Base-by-base conservation (phyloP, 805 yeast genomes). In the Saccharomyces mikatae region DNA sequence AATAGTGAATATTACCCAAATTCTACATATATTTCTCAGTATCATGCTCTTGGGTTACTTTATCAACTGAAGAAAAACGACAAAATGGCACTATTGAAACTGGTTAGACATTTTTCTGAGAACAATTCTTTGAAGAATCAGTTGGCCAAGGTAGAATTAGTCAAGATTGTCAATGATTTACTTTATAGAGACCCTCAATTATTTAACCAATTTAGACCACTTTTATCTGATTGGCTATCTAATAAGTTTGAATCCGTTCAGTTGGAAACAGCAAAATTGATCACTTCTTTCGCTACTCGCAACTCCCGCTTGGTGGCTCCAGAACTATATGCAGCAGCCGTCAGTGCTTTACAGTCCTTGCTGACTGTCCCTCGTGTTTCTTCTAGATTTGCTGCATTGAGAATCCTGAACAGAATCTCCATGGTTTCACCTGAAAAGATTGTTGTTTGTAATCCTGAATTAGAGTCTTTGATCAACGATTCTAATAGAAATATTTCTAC, bases 401-500 rank as follows among this genome's bases (percentile, higher is more conserved):
- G 99, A 74, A 80, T 90, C 57, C 80, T 94, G 65, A 91, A 90
- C 76, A 84, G 84, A 66, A 81, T 88, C 62, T 92, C 98, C 3
- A 77, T 86, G 79, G 80, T 78, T 60, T 82, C 83, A 58, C 96
- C 98, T 8, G 88, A 86, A 62, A 85, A 82, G 64, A 80, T 86
- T 51, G 82, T 87, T 59, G 80, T 81, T 48, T 89, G 95, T 70
- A 94, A 89, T 67, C 75, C 79, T 51, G 97, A 91, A 70, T 80
- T 94, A 66, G 98, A 94, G 73, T 75, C 82, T 31, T 79, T 94
- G 69, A 88, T 94, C 64, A 85, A 86, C 67, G 98, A 92, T 71
- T 70, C 91, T 27, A 90, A 89, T 74, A 83, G 96, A 73, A 85
- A 96, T 32, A 83, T 94, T 60, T 92, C 98, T 13, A 94, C 99